Percentiles rank a stretch among this genome's conserved stretches.
Conservation (phyloP, 257 asterid genomes). For the Nyctanthes arbortristis region DNA sequence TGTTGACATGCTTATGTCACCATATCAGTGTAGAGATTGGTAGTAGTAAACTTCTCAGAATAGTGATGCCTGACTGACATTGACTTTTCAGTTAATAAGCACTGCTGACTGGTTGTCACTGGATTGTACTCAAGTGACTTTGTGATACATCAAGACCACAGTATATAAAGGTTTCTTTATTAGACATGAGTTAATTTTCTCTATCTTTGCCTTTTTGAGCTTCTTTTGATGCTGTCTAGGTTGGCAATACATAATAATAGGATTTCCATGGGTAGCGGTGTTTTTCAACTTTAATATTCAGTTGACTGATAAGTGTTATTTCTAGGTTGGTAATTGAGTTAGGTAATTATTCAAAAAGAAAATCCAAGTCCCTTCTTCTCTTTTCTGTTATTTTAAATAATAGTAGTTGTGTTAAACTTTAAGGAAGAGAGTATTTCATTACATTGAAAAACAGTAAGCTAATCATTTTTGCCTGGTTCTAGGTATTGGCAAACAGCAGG, state of each 20-base stretch:
- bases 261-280: not conserved
- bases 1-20: too few species aligned
- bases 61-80: not conserved
- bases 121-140: not conserved
- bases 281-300: not conserved
- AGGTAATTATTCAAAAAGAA: too few species aligned
- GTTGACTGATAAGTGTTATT: not conserved
- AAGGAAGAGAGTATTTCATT: too few species aligned
- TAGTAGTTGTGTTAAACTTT: too few species aligned
- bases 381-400: too few species aligned
- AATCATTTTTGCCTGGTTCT: constrained; percentile 5
- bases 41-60: too few species aligned
- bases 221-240: not conserved
- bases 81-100: too few species aligned
- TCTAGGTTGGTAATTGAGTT: too few species aligned
- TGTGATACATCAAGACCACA: not conserved
- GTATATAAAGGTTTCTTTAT: not conserved
- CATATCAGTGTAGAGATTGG: too few species aligned
- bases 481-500: constrained; percentile 98
- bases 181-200: not conserved
- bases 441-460: not conserved
- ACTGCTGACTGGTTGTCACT: not conserved
- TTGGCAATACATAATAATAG: not conserved
- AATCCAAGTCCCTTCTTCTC: too few species aligned
- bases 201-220: not conserved